Conservation (phyloP, 306 rosid species). For the Ammopiptanthus mongolicus region DNA sequence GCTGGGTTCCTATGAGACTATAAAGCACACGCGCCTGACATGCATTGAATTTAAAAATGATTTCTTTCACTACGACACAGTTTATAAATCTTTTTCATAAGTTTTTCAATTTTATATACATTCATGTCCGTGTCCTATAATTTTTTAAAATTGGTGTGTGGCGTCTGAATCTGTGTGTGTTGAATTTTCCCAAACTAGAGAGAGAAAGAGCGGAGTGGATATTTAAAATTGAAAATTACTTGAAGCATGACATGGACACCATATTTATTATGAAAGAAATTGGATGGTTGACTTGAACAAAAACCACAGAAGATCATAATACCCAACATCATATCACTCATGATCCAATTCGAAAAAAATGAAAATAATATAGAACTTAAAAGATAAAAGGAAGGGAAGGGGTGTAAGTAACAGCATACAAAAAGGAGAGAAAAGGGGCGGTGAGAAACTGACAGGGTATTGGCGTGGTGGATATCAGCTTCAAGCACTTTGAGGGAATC, state of each 20-base stretch:
- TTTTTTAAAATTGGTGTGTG: no score
- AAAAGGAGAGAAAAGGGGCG: neutral
- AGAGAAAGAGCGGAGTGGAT: neutral
- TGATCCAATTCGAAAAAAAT: neutral
- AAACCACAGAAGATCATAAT: constrained; percentile 23
- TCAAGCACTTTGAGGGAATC: constrained; percentile 91
- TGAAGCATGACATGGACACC: neutral
- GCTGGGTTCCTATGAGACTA: neutral
- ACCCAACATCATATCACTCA: neutral
- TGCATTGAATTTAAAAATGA: no score
- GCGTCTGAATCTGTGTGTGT: neutral
- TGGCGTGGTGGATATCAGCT: constrained; percentile 99
- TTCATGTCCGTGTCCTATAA: no score
- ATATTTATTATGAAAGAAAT: no score
- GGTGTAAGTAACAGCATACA: no score
- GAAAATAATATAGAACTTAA: no score
- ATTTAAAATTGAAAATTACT: neutral
- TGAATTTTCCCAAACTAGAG: neutral
- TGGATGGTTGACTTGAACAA: constrained; percentile 12
- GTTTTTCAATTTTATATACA: no score
- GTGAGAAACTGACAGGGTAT: constrained; percentile 66
- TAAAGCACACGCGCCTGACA: no score
- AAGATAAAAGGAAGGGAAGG: no score
- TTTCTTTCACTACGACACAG: no score
- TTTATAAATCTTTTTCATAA: no score